phyloP scores from a whole-genome alignment of 768 basidiomycete species.

The Auriscalpium orientale region DNA sequence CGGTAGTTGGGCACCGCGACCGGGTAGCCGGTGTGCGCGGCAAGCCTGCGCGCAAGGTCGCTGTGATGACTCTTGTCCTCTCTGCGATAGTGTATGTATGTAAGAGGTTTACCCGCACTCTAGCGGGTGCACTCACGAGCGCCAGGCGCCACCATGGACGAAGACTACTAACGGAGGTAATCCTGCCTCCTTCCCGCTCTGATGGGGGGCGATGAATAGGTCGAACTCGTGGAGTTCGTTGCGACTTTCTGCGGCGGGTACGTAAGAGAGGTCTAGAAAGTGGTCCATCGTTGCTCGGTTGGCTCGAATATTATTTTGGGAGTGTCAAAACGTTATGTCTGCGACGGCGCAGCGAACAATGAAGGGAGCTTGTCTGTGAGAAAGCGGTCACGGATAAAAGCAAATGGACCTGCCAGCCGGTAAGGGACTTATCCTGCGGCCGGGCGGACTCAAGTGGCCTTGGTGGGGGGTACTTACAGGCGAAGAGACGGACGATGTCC shows the following conservation, averaged over 20 bases:
- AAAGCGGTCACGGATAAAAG: background rate
- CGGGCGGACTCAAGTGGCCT: too few species aligned
- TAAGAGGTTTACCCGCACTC: conserved; percentile 1
- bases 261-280: conserved; percentile 30
- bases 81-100: conserved; percentile 31
- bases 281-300: conserved; percentile 1
- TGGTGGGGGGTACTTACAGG: too few species aligned
- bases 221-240: conserved; percentile 46
- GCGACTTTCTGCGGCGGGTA: conserved; percentile 6
- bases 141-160: too few species aligned
- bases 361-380: background rate
- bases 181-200: too few species aligned
- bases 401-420: background rate
- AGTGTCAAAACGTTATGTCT: conserved; percentile 7
- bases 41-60: conserved; percentile 46
- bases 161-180: conserved; percentile 52
- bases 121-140: conserved; percentile 41
- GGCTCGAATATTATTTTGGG: background rate
- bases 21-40: conserved; percentile 37
- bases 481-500: too few species aligned
- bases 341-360: background rate
- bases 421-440: too few species aligned
- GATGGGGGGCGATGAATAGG: conserved; percentile 23
- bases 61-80: too few species aligned
- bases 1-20: conserved; percentile 77